phyloP scores from a whole-genome alignment of 2,329 filamentous ascomycete species.

The Metarhizium humberi region DNA sequence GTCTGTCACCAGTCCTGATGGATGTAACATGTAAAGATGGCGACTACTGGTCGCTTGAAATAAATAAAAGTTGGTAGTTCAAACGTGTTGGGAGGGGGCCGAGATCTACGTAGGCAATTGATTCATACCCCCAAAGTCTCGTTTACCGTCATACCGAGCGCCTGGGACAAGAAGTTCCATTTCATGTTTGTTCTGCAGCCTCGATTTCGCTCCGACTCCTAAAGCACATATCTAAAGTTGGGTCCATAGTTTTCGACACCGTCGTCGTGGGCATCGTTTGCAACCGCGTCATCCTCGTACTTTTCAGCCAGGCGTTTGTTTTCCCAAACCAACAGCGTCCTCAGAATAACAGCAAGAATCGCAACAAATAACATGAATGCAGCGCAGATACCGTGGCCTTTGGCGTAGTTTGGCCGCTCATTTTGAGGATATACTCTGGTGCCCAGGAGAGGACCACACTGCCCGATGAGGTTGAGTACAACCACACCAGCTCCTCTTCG shows the following conservation, averaged over 20 bases:
- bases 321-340: slow-evolving; percentile 2
- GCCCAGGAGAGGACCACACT: slow-evolving; percentile 7
- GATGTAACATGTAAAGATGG: background rate
- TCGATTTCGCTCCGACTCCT: background rate
- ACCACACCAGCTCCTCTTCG: slow-evolving; percentile 6
- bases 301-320: slow-evolving; percentile 7
- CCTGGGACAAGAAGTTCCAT: too few species aligned
- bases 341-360: slow-evolving; percentile 6
- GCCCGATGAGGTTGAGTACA: slow-evolving; percentile 6
- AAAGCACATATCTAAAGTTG: slow-evolving; percentile 5
- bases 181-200: too few species aligned
- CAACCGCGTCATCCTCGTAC: background rate
- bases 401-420: slow-evolving; percentile 3
- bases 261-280: background rate
- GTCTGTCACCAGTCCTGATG: background rate
- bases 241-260: slow-evolving; percentile 8
- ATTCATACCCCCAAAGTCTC: too few species aligned
- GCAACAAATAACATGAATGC: slow-evolving; percentile 9
- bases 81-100: too few species aligned
- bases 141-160: too few species aligned
- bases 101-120: too few species aligned
- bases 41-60: background rate
- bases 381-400: slow-evolving; percentile 5
- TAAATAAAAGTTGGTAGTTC: too few species aligned
- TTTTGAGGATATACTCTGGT: slow-evolving; percentile 5